Evolutionary conservation across 2,329 filamentous ascomycete genomes (phyloP).

Genomic region (Scedosporium boydii): DNA sequence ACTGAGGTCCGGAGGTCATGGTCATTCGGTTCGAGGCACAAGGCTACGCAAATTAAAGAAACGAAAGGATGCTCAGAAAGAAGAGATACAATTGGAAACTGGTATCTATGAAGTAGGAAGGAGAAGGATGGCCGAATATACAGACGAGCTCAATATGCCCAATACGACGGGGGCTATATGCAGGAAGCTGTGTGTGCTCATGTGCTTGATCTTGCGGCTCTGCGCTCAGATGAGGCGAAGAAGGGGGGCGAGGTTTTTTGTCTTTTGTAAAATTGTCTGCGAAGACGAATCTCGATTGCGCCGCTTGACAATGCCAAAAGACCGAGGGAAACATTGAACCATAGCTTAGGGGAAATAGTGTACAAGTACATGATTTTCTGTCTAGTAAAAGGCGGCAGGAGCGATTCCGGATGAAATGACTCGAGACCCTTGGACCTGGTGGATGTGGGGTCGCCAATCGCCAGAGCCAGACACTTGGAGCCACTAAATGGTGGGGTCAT

Average conservation of each 20-base stretch:
- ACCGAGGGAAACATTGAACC: too few species aligned
- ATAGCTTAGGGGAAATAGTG: neutral
- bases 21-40: neutral
- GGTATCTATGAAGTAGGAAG: neutral
- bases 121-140: neutral
- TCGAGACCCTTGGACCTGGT: neutral
- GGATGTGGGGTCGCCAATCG: neutral
- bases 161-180: neutral
- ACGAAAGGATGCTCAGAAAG: neutral
- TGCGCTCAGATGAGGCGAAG: neutral
- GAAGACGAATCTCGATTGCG: neutral
- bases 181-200: neutral
- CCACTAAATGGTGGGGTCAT: neutral
- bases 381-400: neutral
- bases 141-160: neutral
- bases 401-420: neutral
- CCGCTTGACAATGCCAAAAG: neutral
- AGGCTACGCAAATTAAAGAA: neutral
- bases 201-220: neutral
- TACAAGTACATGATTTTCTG: neutral
- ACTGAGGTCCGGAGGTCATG: slow-evolving; percentile 40
- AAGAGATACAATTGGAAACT: neutral
- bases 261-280: neutral
- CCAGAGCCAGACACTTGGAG: neutral
- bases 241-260: too few species aligned